Percentiles rank a stretch among this genome's conserved stretches.
Conservation (phyloP, 257 asterid genomes). For the Solanum habrochaites region DNA sequence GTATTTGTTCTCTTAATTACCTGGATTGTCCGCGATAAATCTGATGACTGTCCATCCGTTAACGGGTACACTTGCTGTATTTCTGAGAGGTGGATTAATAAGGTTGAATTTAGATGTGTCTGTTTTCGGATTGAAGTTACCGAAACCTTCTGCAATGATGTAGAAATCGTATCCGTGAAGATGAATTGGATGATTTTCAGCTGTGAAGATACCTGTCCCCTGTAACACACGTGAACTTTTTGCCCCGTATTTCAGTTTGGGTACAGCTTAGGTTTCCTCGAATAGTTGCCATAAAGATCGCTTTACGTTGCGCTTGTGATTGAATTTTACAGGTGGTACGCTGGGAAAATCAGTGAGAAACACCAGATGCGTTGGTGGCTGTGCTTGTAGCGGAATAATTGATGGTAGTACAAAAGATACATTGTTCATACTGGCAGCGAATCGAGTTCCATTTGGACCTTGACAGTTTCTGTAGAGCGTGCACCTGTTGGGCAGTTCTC, state of each 20-base stretch:
- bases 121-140: slow-evolving; percentile 46
- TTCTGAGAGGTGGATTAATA: slow-evolving; percentile 73
- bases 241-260: slow-evolving; percentile 56
- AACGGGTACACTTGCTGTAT: slow-evolving; percentile 75
- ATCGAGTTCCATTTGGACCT: slow-evolving; percentile 87
- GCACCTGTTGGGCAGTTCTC: slow-evolving; percentile 46
- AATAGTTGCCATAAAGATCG: slow-evolving; percentile 58
- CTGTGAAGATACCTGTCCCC: slow-evolving; percentile 72
- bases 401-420: slow-evolving; percentile 66
- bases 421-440: slow-evolving; percentile 87
- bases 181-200: slow-evolving; percentile 89
- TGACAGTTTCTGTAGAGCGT: slow-evolving; percentile 41
- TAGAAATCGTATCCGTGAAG: slow-evolving; percentile 89
- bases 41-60: slow-evolving; percentile 88
- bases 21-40: slow-evolving; percentile 93
- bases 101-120: slow-evolving; percentile 68
- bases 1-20: slow-evolving; percentile 11
- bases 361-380: slow-evolving; percentile 63
- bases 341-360: slow-evolving; percentile 76
- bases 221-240: slow-evolving; percentile 74
- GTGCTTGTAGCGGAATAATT: slow-evolving; percentile 70
- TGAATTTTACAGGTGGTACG: slow-evolving; percentile 48
- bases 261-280: slow-evolving; percentile 54
- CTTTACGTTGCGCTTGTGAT: slow-evolving; percentile 74
- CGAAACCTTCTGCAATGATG: slow-evolving; percentile 78